Evolutionary conservation across 345 rosid genomes (phyloP).

Genomic region (Eucalyptus erythrocorys): DNA sequence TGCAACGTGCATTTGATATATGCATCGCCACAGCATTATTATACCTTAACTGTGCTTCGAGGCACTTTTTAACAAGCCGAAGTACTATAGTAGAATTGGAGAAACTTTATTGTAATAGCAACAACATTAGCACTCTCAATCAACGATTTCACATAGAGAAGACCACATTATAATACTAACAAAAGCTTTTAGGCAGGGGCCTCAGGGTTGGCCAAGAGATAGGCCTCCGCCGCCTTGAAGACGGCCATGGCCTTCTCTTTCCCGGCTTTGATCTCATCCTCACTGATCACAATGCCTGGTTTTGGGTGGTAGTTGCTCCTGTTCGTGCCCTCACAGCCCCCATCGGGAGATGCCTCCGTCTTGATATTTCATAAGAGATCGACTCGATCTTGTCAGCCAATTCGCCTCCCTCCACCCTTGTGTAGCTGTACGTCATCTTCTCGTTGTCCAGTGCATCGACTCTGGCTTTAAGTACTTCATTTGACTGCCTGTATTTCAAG

Average conservation of each 20-base stretch:
- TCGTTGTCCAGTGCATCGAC: slow-evolving; percentile 2
- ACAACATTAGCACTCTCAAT: neutral
- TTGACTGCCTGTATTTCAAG: neutral
- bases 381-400: neutral
- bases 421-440: neutral
- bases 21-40: neutral
- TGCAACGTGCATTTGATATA: neutral
- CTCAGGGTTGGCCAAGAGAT: slow-evolving; percentile 17
- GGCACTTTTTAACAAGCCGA: neutral
- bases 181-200: neutral
- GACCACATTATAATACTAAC: neutral
- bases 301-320: slow-evolving; percentile 9
- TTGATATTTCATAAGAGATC: neutral
- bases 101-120: neutral
- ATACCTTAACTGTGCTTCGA: neutral
- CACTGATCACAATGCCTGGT: neutral
- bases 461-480: neutral
- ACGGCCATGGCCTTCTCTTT: slow-evolving; percentile 5
- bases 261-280: slow-evolving; percentile 15
- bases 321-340: slow-evolving; percentile 3
- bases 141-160: neutral
- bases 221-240: slow-evolving; percentile 18
- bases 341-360: neutral
- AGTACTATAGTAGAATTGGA: neutral
- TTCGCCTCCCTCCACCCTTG: slow-evolving; percentile 2